These are phyloP conservation scores for Apiospora saccharicola DNA, from an alignment of 2,329 filamentous ascomycete genomes.

Conservation along the genomic window DNA sequence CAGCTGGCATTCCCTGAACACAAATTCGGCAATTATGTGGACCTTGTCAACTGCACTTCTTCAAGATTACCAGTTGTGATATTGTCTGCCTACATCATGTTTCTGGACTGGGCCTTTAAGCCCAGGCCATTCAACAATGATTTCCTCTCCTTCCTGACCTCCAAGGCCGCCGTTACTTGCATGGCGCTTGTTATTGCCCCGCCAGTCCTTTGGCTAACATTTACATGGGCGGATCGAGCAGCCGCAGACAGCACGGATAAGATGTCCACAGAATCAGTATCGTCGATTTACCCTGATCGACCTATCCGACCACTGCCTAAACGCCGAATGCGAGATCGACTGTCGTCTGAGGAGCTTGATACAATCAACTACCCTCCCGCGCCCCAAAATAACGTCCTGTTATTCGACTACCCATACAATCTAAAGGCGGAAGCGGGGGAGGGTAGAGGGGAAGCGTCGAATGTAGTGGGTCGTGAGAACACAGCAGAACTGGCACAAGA, in stretches of 20 bases:
- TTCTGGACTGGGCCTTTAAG: conserved; percentile 22
- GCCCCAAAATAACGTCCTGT: conserved; percentile 72
- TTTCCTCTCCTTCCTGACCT: conserved; percentile 25
- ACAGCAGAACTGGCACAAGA: conserved; percentile 45
- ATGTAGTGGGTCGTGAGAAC: conserved; percentile 40
- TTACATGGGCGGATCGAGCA: conserved; percentile 34
- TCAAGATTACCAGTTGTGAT: not conserved
- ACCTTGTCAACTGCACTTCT: too few relatives aligned
- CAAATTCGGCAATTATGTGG: not conserved
- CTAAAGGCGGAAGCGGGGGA: conserved; percentile 56
- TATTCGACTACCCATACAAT: conserved; percentile 79
- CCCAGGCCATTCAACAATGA: conserved; percentile 22
- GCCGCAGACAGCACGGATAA: conserved; percentile 55
- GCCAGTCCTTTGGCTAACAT: conserved; percentile 42
- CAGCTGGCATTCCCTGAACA: not conserved
- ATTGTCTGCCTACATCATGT: conserved; percentile 4
- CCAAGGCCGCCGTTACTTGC: conserved; percentile 28
- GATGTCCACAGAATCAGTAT: conserved; percentile 78
- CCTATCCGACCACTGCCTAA: conserved; percentile 93
- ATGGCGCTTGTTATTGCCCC: conserved; percentile 36
- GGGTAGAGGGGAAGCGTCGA: conserved; percentile 34
- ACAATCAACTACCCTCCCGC: conserved; percentile 83
- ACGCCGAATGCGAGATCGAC: conserved; percentile 83
- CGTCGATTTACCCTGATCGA: conserved; percentile 84
- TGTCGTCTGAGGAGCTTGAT: conserved; percentile 85